Percentiles rank a stretch among this genome's conserved stretches.
Evolutionary conservation across 257 asterid species (phyloP).

Genomic region (Forsythia viridissima): DNA sequence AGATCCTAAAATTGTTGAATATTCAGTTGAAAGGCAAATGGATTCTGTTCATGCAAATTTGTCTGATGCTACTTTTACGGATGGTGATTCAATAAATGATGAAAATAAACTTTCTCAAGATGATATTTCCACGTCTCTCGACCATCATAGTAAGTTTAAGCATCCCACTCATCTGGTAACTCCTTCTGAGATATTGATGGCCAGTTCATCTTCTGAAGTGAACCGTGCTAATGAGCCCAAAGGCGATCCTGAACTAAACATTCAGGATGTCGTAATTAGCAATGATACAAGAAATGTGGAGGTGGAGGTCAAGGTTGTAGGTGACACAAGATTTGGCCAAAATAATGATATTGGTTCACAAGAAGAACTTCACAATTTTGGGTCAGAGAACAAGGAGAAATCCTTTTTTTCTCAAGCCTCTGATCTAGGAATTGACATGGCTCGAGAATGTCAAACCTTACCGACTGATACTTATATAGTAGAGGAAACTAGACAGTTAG

Average conservation of each 20-base stretch:
- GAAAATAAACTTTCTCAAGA: conserved; percentile 55
- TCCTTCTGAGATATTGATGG: conserved; percentile 92
- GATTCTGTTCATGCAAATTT: conserved; percentile 47
- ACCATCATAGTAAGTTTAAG: conserved; percentile 68
- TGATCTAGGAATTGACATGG: conserved; percentile 81
- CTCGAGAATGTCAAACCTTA: conserved; percentile 68
- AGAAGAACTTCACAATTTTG: conserved; percentile 57
- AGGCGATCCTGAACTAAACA: conserved; percentile 55
- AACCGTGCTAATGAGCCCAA: conserved; percentile 44
- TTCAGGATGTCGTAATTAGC: conserved; percentile 69
- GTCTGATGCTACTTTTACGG: conserved; percentile 64
- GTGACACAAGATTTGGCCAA: conserved; percentile 62
- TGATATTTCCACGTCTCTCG: conserved; percentile 57
- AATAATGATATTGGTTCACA: conserved; percentile 51
- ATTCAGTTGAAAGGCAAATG: conserved; percentile 74
- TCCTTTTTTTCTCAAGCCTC: conserved; percentile 86
- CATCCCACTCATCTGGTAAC: conserved; percentile 98
- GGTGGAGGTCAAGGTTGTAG: conserved; percentile 79
- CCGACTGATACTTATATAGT: conserved; percentile 59
- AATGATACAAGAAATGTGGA: conserved; percentile 60
- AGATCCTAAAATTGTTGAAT: conserved; percentile 58
- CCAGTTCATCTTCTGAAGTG: conserved; percentile 68
- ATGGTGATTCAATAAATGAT: conserved; percentile 54
- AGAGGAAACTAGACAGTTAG: conserved; percentile 65
- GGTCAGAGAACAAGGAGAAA: conserved; percentile 70